Evolutionary conservation across 352 stramenopile genomes (phyloP).

Genomic region (Phytophthora foliorum): DNA sequence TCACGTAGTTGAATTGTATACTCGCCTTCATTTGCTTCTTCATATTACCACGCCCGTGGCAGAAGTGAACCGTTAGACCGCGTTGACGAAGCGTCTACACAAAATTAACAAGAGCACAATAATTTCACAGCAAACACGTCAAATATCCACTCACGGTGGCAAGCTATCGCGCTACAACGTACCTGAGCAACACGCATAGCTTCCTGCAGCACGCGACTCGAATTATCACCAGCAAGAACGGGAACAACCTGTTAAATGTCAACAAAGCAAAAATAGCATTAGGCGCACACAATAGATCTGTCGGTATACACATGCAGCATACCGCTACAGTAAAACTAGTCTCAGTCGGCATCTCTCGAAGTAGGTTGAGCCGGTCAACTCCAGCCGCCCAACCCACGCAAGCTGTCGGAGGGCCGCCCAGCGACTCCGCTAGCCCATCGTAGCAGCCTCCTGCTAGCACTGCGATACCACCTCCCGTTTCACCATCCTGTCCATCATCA

Average conservation of each 20-base stretch:
- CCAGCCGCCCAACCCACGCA: constrained; percentile 90
- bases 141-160: not conserved
- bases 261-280: constrained; percentile 9
- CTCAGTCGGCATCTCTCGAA: constrained; percentile 46
- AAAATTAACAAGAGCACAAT: not conserved
- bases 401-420: constrained; percentile 66
- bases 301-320: constrained; percentile 1
- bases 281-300: not conserved
- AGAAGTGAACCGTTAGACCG: constrained; percentile 84
- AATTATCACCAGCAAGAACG: constrained; percentile 55
- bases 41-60: constrained; percentile 78
- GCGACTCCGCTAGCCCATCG: constrained; percentile 72
- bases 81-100: constrained; percentile 61
- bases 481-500: constrained; percentile 15
- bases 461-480: constrained; percentile 62
- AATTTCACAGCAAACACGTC: not conserved
- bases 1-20: not conserved
- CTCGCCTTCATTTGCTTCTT: constrained; percentile 92
- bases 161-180: not conserved
- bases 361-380: constrained; percentile 79
- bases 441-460: constrained; percentile 89
- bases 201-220: constrained; percentile 62
- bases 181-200: constrained; percentile 74
- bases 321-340: constrained; percentile 60
- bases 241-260: constrained; percentile 68